Evolutionary conservation across 345 rosid species (phyloP), one percentile per base, ranked within the genome.

Genomic region (Iberis pinnata): DNA sequence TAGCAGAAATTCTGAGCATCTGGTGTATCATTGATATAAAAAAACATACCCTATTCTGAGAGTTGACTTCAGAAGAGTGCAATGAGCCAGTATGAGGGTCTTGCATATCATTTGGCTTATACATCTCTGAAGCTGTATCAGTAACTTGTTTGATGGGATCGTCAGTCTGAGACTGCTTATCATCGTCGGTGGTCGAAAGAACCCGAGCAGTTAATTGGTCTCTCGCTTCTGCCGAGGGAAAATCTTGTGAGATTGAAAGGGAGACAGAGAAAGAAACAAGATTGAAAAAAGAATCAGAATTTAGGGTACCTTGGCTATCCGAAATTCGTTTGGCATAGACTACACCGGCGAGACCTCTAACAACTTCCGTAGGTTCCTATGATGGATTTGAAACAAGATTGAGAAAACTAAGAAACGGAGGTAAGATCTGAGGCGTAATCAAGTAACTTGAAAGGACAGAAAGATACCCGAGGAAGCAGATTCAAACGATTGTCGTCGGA

Each of bases 151-250:
- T 72, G 73, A 92, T 81, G 70, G 76, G 51, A 67, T 69, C 53
- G 15, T 60, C 70, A 13, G 60, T 33, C 43, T 59, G 70, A 43
- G 86, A 73, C 43, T 69, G 81, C 57, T 43, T 53, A 14, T 72
- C 80, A 11, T 75, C 78, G 37, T 48, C 46, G 7, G 95, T 65
- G 12, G 97, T 67, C 2, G 84, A 85, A 53, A 92, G 78, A 37
- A 81, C 87, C 51, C 97, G 76, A 36, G 93, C 72, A 69, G 82
- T 77, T 45, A 74, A 69, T 60, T 83, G 93, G 69, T 88, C 92
- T 61, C 63, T 58, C 1, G 65, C 24, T 19, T 70, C 89, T 55
- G 61, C 13, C n/a, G 58, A 39, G 18, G 38, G 37, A 35, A 49
- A 70, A 76, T 67, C 67, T 50, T 58, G 55, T 57, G 27, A 62